Percentiles rank a stretch among this genome's conserved stretches.
Conservation (phyloP, 2,329 filamentous ascomycete species). For the Xenosphaeropsis pyriputrescens region DNA sequence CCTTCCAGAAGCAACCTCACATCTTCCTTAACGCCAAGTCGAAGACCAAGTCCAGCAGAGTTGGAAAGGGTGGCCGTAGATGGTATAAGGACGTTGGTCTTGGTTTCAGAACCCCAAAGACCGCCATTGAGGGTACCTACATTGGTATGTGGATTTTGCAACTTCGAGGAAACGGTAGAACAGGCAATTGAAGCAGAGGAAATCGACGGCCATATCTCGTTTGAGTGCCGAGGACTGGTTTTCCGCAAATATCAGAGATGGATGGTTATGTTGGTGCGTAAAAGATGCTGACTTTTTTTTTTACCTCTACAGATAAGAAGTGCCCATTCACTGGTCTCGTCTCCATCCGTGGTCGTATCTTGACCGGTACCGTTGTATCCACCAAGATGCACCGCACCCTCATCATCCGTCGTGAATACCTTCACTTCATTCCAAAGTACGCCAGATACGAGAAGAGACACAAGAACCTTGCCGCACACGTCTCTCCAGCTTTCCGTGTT, state of each 20-base stretch:
- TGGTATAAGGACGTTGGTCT: conserved; percentile 99
- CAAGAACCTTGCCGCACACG: conserved; percentile 99
- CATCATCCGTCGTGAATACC: conserved; percentile 99
- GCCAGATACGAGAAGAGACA: conserved; percentile 99
- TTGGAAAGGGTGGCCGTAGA: conserved; percentile 87
- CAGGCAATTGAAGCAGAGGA: not conserved
- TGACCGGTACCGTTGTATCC: conserved; percentile 96
- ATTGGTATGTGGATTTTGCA: conserved; percentile 64
- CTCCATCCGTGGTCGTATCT: conserved; percentile 99
- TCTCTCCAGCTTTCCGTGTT: conserved; percentile 99
- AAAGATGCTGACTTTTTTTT: conserved; percentile 8
- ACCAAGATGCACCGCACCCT: conserved; percentile 99
- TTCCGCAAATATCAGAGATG: too few species aligned
- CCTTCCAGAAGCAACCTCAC: conserved; percentile 99
- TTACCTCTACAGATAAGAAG: conserved; percentile 75
- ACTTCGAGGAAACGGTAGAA: not conserved
- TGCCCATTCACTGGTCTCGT: conserved; percentile 99
- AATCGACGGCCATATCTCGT: too few species aligned
- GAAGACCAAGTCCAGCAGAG: conserved; percentile 70
- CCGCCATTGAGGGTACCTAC: conserved; percentile 96
- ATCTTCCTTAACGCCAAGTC: conserved; percentile 98
- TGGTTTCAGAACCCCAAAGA: conserved; percentile 97
- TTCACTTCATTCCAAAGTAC: conserved; percentile 99
- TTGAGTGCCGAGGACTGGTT: not conserved
- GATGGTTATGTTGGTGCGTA: not conserved